These are phyloP conservation scores for Aspergillus versicolor DNA, from an alignment of 2,329 filamentous ascomycete genomes.

Conservation along the genomic window DNA sequence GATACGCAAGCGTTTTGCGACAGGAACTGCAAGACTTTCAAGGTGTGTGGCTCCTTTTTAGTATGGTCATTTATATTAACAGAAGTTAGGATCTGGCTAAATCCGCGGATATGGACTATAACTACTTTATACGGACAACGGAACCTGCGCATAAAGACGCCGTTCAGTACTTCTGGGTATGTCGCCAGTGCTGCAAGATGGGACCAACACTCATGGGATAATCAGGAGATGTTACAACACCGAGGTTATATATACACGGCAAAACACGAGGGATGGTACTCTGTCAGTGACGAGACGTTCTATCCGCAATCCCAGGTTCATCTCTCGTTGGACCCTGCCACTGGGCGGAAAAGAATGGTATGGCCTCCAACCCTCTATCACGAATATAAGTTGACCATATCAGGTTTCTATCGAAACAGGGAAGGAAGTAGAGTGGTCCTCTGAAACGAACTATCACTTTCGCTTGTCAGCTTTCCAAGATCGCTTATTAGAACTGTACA, in stretches of 20 bases:
- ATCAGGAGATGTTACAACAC: constrained; percentile 66
- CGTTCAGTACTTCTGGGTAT: constrained; percentile 84
- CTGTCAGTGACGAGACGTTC: constrained; percentile 93
- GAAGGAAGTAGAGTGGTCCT: constrained; percentile 90
- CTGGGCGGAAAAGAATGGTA: constrained; percentile 78
- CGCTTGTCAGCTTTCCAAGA: constrained; percentile 79
- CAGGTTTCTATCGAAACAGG: constrained; percentile 77
- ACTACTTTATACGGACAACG: constrained; percentile 91
- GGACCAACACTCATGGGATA: neutral
- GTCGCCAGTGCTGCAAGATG: neutral
- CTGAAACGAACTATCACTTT: constrained; percentile 94
- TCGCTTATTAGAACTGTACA: constrained; percentile 76
- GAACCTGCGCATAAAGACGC: constrained; percentile 77
- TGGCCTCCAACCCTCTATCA: neutral
- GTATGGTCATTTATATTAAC: neutral
- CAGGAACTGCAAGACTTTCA: constrained; percentile 75
- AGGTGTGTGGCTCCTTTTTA: constrained; percentile 39
- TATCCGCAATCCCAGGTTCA: constrained; percentile 78
- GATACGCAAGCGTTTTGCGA: constrained; percentile 87
- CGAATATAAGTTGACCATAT: constrained; percentile 12
- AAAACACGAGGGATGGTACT: constrained; percentile 94
- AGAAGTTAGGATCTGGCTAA: constrained; percentile 60
- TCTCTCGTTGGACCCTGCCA: constrained; percentile 71
- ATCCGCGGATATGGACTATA: constrained; percentile 68
- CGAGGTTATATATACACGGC: constrained; percentile 77